Percentiles rank a stretch among this genome's conserved stretches.
Evolutionary conservation across 73 alveolate species (phyloP).

Genomic region (Symbiodinium pilosum): DNA sequence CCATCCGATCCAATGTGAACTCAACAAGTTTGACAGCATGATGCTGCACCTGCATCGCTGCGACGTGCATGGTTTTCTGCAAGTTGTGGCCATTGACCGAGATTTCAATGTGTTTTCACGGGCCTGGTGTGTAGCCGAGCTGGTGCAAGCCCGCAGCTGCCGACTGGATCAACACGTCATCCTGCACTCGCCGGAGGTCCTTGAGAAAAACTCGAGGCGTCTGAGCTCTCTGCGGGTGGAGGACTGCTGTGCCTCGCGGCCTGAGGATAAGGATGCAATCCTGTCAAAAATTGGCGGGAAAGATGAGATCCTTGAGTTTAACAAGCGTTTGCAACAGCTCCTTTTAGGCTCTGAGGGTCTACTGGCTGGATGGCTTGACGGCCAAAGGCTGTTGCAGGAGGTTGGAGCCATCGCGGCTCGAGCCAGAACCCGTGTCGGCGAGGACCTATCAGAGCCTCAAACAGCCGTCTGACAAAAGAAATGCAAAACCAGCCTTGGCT

Average conservation of each 20-base stretch:
- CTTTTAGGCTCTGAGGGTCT: slow-evolving; percentile 32
- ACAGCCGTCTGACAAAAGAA: too few relatives aligned
- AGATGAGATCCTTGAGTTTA: slow-evolving; percentile 23
- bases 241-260: not conserved
- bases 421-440: slow-evolving; percentile 25
- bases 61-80: not conserved
- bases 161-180: not conserved
- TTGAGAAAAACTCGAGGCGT: not conserved
- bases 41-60: not conserved
- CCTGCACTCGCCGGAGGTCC: not conserved
- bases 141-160: not conserved
- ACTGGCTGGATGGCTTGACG: slow-evolving; percentile 59
- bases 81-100: not conserved
- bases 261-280: slow-evolving; percentile 23
- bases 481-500: too few relatives aligned
- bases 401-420: slow-evolving; percentile 55
- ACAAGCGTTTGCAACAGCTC: slow-evolving; percentile 23
- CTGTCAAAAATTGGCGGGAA: slow-evolving; percentile 13
- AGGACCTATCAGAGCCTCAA: not conserved
- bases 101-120: not conserved
- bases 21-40: not conserved
- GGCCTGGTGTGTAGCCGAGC: not conserved
- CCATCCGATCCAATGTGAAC: slow-evolving; percentile 17
- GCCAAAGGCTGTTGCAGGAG: slow-evolving; percentile 5
- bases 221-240: not conserved